phyloP scores from a whole-genome alignment of 2,329 filamentous ascomycete genomes.

The Penicillium occitanis region DNA sequence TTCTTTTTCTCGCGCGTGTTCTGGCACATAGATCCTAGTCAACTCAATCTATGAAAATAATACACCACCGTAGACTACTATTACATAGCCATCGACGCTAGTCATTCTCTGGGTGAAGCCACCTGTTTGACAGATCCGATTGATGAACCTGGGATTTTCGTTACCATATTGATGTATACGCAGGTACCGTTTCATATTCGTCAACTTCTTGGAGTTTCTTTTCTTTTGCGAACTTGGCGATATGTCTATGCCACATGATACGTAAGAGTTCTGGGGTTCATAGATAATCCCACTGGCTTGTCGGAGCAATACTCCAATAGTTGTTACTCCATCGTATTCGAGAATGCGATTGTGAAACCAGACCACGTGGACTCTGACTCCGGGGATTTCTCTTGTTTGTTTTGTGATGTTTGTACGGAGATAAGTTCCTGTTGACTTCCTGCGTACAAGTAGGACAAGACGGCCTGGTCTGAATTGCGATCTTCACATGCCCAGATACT shows the following conservation, averaged over 20 bases:
- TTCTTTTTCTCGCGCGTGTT: neutral
- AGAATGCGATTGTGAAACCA: conserved; percentile 16
- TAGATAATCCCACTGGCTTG: neutral
- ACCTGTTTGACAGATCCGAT: conserved; percentile 3
- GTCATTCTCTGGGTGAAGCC: neutral
- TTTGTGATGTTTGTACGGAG: neutral
- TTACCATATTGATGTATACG: conserved; percentile 2
- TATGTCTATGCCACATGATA: neutral
- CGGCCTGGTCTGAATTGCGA: neutral
- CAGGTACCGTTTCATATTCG: conserved; percentile 8
- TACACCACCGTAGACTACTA: neutral
- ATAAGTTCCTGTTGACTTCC: neutral
- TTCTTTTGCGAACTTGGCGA: conserved; percentile 1
- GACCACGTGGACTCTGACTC: conserved; percentile 16
- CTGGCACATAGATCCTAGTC: neutral
- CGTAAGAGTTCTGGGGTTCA: neutral
- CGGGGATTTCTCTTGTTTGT: neutral
- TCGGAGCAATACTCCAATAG: conserved; percentile 6
- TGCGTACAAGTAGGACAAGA: neutral
- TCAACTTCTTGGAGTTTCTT: neutral
- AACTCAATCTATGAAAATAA: neutral
- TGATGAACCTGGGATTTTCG: neutral
- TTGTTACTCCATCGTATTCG: neutral
- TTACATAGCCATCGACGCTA: conserved; percentile 4
- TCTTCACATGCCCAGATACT: neutral